phyloP scores from a whole-genome alignment of 1,139 yeast species.

The Nakaseomyces bracarensis region DNA sequence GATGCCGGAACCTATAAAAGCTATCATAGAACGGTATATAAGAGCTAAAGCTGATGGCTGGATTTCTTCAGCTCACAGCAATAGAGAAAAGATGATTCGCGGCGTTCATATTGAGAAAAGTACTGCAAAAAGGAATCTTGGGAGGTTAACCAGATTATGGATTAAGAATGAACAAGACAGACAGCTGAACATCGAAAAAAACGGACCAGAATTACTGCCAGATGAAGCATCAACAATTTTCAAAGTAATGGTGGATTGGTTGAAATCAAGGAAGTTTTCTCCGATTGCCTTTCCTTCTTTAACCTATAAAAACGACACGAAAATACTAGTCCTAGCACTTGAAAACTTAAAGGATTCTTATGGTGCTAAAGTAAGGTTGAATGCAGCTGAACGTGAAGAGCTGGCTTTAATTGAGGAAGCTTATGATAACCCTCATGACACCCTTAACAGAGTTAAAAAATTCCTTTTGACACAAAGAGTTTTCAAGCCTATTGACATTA shows the following conservation, averaged over 20 bases:
- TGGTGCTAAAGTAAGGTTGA: slow-evolving; percentile 74
- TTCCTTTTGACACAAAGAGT: slow-evolving; percentile 80
- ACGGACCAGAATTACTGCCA: slow-evolving; percentile 82
- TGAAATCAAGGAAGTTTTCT: slow-evolving; percentile 74
- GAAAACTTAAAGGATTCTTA: slow-evolving; percentile 81
- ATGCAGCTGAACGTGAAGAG: slow-evolving; percentile 85
- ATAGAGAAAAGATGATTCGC: slow-evolving; percentile 76
- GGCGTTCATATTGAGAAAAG: slow-evolving; percentile 93
- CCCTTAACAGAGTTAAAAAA: slow-evolving; percentile 75
- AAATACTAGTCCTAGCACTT: slow-evolving; percentile 75
- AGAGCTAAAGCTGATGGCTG: slow-evolving; percentile 97
- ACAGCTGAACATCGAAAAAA: slow-evolving; percentile 68
- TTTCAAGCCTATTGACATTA: slow-evolving; percentile 80
- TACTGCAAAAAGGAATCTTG: slow-evolving; percentile 85
- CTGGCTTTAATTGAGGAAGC: slow-evolving; percentile 91
- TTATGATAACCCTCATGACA: slow-evolving; percentile 93
- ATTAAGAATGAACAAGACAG: slow-evolving; percentile 85
- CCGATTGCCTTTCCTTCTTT: slow-evolving; percentile 94
- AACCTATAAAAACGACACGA: slow-evolving; percentile 88
- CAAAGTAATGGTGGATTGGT: slow-evolving; percentile 85
- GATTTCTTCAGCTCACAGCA: slow-evolving; percentile 88
- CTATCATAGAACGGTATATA: slow-evolving; percentile 78
- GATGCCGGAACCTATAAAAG: slow-evolving; percentile 80
- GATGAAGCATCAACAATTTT: slow-evolving; percentile 84
- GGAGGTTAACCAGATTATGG: slow-evolving; percentile 88